Percentiles rank a stretch among this genome's conserved stretches.
Evolutionary conservation across 116 monocot genomes (phyloP).

Genomic region (Posidonia oceanica): DNA sequence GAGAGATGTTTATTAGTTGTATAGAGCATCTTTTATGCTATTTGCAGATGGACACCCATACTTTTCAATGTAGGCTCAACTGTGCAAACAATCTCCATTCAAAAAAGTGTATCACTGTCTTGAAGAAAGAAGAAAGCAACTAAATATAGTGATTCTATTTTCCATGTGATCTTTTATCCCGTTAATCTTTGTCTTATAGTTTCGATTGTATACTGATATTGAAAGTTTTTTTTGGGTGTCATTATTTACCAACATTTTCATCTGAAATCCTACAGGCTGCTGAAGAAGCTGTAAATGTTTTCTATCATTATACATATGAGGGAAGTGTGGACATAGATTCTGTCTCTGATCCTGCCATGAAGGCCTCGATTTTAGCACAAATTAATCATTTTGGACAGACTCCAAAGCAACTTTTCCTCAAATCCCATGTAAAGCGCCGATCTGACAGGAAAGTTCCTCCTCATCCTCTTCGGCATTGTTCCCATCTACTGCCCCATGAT

Average conservation of each 20-base stretch:
- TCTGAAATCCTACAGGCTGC: constrained; percentile 51
- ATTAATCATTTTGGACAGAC: constrained; percentile 99
- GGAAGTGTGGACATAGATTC: constrained; percentile 97
- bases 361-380: constrained; percentile 95
- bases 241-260: background rate
- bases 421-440: constrained; percentile 73
- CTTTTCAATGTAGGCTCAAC: too few species aligned
- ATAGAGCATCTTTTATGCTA: too few species aligned
- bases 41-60: too few species aligned
- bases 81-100: too few species aligned
- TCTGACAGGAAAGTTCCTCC: constrained; percentile 46
- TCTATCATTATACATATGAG: constrained; percentile 99
- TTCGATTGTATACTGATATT: too few species aligned
- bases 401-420: constrained; percentile 89
- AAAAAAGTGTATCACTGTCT: too few species aligned
- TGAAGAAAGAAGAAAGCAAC: too few species aligned
- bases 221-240: background rate
- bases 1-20: too few species aligned
- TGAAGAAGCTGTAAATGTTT: constrained; percentile 95
- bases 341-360: constrained; percentile 91
- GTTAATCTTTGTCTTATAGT: too few species aligned
- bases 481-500: constrained; percentile 48
- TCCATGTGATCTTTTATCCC: too few species aligned
- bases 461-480: constrained; percentile 69
- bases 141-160: too few species aligned